Percentiles rank a stretch among this genome's conserved stretches.
phyloP scores from a whole-genome alignment of 2,329 filamentous ascomycete species.

The Cercospora nicotianae region DNA sequence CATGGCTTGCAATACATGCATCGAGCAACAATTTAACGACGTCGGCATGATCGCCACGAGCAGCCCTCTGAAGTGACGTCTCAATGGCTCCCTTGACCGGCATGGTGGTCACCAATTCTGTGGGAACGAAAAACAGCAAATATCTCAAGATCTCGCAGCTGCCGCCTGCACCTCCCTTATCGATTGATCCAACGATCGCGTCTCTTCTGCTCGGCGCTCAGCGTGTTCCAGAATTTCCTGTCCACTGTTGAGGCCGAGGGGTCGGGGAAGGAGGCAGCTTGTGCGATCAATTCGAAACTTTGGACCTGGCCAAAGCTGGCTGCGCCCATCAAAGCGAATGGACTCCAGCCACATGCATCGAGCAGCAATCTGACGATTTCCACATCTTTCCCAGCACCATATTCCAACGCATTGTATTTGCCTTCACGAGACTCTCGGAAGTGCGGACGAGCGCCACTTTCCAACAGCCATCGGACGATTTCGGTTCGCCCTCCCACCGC shows the following conservation, averaged over 20 bases:
- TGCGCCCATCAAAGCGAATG: constrained; percentile 14
- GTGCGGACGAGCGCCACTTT: constrained; percentile 1
- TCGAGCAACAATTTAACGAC: not conserved
- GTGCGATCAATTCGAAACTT: constrained; percentile 10
- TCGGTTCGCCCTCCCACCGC: constrained; percentile 14
- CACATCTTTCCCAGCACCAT: constrained; percentile 10
- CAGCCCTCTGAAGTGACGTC: not conserved
- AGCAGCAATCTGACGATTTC: constrained; percentile 12
- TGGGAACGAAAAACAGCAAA: constrained; percentile 2
- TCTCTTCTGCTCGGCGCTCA: constrained; percentile 2
- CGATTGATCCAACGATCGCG: constrained; percentile 9
- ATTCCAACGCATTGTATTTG: constrained; percentile 16
- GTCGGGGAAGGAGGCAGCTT: constrained; percentile 9
- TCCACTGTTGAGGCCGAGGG: not conserved
- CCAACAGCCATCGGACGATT: constrained; percentile 18
- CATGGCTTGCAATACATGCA: not conserved
- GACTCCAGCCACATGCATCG: constrained; percentile 16
- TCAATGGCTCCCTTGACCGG: not conserved
- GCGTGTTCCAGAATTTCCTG: not conserved
- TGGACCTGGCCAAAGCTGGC: constrained; percentile 14
- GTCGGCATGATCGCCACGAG: not conserved
- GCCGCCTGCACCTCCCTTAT: constrained; percentile 12
- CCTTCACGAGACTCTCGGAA: constrained; percentile 13
- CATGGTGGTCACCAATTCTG: not conserved
- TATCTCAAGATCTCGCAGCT: constrained; percentile 6